These are phyloP conservation scores for Omphalotus olearius DNA, from an alignment of 1,284 basidiomycete genomes.

Conservation along the genomic window DNA sequence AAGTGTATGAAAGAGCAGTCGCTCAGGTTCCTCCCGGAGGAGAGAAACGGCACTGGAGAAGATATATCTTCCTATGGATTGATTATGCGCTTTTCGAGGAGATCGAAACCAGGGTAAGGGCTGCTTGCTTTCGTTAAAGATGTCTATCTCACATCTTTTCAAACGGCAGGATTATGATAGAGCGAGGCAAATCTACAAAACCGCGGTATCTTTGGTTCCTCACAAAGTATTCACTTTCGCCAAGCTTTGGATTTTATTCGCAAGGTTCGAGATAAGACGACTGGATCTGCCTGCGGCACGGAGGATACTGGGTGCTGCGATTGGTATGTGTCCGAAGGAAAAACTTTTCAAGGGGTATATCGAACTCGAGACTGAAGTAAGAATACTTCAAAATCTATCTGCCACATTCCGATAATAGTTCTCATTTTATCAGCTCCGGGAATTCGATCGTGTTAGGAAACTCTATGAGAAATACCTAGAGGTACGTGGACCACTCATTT, in stretches of 20 bases:
- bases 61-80: constrained; percentile 97
- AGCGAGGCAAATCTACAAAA: constrained; percentile 89
- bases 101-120: constrained; percentile 79
- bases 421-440: constrained; percentile 55
- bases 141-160: constrained; percentile 10
- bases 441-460: constrained; percentile 91
- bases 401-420: neutral
- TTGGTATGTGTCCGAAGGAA: constrained; percentile 96
- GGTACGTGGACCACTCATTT: constrained; percentile 36
- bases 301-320: constrained; percentile 86
- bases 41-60: constrained; percentile 89
- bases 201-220: constrained; percentile 84
- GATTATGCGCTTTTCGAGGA: constrained; percentile 98
- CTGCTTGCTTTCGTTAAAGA: neutral
- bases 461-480: constrained; percentile 95
- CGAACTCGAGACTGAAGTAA: constrained; percentile 84
- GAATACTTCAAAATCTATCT: constrained; percentile 20
- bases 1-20: constrained; percentile 96
- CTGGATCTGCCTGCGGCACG: constrained; percentile 83
- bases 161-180: constrained; percentile 70
- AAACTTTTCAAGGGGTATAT: constrained; percentile 93
- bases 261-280: constrained; percentile 88
- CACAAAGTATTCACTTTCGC: constrained; percentile 98
- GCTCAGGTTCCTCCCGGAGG: constrained; percentile 89
- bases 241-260: constrained; percentile 90